A percentile compares a stretch with the other conserved stretches of the same genome.
These are phyloP conservation scores for Circinella minor DNA, from an alignment of 371 early-diverging fungal species.

Conservation along the genomic window DNA sequence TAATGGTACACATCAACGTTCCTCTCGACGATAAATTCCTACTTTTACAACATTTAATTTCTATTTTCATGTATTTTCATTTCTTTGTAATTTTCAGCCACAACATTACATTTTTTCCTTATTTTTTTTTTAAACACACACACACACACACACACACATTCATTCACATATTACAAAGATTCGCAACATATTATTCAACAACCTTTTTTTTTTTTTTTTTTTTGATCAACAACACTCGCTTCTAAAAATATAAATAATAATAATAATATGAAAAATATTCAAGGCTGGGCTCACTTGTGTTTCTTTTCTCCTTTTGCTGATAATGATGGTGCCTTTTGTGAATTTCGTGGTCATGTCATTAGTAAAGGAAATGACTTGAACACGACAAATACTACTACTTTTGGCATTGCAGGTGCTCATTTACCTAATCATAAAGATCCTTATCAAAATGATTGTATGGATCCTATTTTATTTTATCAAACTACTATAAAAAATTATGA, in stretches of 20 bases:
- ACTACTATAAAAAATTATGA: conserved; percentile 11
- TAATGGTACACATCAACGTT: conserved; percentile 1
- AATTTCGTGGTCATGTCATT: conserved; percentile 16
- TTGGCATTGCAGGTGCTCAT: conserved; percentile 11
- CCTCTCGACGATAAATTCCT: conserved; percentile 11
- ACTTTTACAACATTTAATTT: too few species aligned
- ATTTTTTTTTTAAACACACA: not conserved
- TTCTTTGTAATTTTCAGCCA: not conserved
- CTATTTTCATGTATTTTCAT: not conserved
- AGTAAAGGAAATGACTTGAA: not conserved
- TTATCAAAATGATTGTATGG: conserved; percentile 21
- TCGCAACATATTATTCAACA: too few species aligned
- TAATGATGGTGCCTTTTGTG: conserved; percentile 4
- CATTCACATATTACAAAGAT: too few species aligned
- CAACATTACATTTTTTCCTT: not conserved
- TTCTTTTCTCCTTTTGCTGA: conserved; percentile 8
- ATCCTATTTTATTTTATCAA: conserved; percentile 18
- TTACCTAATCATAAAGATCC: conserved; percentile 2
- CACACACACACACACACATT: not conserved
- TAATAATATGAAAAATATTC: not conserved
- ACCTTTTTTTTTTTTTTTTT: too few species aligned
- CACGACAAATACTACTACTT: not conserved
- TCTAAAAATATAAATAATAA: too few species aligned
- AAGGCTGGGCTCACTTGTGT: conserved; percentile 18
- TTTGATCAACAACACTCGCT: too few species aligned